These are phyloP conservation scores for Thozetella sp. DNA, from an alignment of 495 filamentous ascomycete species.

Conservation along the genomic window DNA sequence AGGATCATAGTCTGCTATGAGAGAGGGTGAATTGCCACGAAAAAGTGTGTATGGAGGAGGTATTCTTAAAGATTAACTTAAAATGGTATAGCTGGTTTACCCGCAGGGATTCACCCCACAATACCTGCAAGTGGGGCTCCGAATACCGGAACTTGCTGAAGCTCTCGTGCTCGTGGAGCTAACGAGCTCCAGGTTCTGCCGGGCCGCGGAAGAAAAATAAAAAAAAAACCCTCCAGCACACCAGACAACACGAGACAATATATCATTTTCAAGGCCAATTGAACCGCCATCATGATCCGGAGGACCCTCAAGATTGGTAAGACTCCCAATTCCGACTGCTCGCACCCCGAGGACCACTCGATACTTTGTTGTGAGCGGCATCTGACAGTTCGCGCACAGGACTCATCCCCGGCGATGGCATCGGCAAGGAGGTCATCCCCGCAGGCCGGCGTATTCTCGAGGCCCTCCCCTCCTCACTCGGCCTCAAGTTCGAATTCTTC, in stretches of 20 bases:
- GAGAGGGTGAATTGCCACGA: too few species aligned
- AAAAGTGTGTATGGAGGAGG: too few species aligned
- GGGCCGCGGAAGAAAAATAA: neutral
- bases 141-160: neutral
- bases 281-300: neutral
- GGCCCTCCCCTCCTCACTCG: conserved; percentile 78
- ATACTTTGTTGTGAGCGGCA: neutral
- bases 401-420: conserved; percentile 97
- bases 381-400: conserved; percentile 49
- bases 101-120: too few species aligned
- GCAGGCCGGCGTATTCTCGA: conserved; percentile 90
- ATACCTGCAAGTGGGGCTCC: conserved; percentile 2
- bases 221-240: neutral
- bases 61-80: too few species aligned
- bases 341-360: neutral
- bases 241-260: too few species aligned
- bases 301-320: neutral
- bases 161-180: neutral
- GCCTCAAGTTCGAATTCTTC: conserved; percentile 90
- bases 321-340: neutral
- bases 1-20: too few species aligned
- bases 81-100: too few species aligned
- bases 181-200: neutral
- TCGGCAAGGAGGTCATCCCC: conserved; percentile 97
- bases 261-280: neutral